Evolutionary conservation across 169 alveolate genomes (phyloP).

Genomic region (Plasmodium relictum): DNA sequence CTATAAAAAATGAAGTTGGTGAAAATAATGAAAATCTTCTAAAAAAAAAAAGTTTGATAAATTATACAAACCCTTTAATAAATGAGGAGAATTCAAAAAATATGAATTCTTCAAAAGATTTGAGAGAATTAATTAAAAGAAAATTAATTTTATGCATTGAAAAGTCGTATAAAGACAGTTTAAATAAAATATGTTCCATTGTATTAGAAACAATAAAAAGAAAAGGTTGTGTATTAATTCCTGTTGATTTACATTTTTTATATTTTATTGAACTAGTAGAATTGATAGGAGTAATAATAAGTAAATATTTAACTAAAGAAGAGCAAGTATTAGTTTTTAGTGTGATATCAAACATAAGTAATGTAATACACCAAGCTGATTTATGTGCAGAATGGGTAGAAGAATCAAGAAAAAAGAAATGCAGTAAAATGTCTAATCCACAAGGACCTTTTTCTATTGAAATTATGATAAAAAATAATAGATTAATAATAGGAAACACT

Average conservation of each 20-base stretch:
- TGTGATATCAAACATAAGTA: constrained; percentile 22
- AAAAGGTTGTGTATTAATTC: constrained; percentile 73
- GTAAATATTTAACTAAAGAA: constrained; percentile 65
- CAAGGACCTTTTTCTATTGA: constrained; percentile 73
- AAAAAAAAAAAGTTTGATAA: background rate
- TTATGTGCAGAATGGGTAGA: constrained; percentile 76
- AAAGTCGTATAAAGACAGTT: constrained; percentile 44
- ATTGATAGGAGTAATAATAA: constrained; percentile 62
- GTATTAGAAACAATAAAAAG: constrained; percentile 54
- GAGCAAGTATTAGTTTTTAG: constrained; percentile 60
- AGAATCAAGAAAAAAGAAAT: constrained; percentile 70
- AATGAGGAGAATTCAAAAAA: background rate
- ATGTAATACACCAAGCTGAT: constrained; percentile 67
- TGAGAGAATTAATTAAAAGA: background rate
- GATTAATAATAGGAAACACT: constrained; percentile 56
- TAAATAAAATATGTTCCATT: constrained; percentile 66
- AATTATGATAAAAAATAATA: constrained; percentile 63
- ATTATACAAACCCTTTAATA: too few relatives aligned
- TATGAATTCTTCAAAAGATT: background rate
- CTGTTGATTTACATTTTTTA: constrained; percentile 43
- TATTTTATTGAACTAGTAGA: constrained; percentile 66
- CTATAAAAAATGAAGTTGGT: too few relatives aligned
- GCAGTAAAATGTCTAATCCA: constrained; percentile 48
- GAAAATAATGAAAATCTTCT: background rate
- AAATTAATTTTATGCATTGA: constrained; percentile 38